Conservation (phyloP, 1,139 yeast species). For the Blastobotrys illinoisensis region DNA sequence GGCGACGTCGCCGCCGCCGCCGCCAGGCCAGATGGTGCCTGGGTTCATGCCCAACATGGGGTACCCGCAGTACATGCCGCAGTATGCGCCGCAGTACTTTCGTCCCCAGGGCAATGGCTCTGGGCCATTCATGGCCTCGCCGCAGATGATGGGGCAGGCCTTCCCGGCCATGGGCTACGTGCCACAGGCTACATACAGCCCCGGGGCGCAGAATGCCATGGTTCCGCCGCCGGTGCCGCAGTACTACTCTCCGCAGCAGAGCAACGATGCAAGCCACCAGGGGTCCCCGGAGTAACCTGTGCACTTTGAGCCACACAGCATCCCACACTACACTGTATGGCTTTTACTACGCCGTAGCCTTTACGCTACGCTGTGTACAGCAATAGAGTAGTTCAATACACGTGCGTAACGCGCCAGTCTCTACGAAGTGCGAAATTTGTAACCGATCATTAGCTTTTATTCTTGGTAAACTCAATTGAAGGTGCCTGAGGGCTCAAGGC, state of each 20-base stretch:
- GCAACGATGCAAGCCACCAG: background rate
- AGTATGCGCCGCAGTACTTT: constrained; percentile 20
- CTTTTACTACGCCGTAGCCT: too few species aligned
- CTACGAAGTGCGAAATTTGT: too few species aligned
- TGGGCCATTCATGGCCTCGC: constrained; percentile 15
- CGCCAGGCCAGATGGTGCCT: constrained; percentile 22
- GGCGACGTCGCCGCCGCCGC: constrained; percentile 23
- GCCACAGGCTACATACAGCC: constrained; percentile 5
- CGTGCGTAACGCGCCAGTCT: too few species aligned
- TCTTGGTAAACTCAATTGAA: too few species aligned
- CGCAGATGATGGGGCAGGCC: constrained; percentile 16
- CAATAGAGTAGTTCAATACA: too few species aligned
- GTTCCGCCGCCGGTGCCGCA: constrained; percentile 6
- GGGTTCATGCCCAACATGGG: constrained; percentile 23
- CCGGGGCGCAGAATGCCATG: background rate
- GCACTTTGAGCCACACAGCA: too few species aligned
- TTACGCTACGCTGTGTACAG: too few species aligned
- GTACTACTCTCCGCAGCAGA: background rate
- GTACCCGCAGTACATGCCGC: constrained; percentile 22
- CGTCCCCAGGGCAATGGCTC: constrained; percentile 17
- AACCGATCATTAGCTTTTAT: too few species aligned
- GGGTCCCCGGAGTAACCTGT: background rate
- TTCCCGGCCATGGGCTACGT: constrained; percentile 7
- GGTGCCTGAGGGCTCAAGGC: too few species aligned
- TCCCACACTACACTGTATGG: too few species aligned